A percentile compares a stretch with the other conserved stretches of the same genome.
phyloP scores from a whole-genome alignment of 1,284 basidiomycete genomes.

The Cryptococcus amylolentus region DNA sequence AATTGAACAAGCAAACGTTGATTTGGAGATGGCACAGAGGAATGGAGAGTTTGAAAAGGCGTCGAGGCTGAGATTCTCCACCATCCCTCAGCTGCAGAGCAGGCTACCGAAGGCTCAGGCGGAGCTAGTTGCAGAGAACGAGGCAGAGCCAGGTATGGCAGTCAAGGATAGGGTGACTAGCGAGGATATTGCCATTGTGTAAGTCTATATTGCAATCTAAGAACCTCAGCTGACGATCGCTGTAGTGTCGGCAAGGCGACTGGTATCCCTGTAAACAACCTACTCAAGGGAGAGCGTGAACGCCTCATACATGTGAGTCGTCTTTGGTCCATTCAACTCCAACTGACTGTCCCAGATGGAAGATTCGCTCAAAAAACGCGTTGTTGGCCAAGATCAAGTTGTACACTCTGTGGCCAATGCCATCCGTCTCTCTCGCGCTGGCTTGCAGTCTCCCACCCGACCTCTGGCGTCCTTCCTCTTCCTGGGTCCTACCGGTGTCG shows the following conservation, averaged over 20 bases:
- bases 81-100: slow-evolving; percentile 74
- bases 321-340: neutral
- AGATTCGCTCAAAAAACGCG: slow-evolving; percentile 65
- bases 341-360: slow-evolving; percentile 67
- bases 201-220: neutral
- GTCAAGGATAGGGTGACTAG: slow-evolving; percentile 82
- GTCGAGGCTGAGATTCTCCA: slow-evolving; percentile 73
- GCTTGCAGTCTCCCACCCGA: slow-evolving; percentile 76
- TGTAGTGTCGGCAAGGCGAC: slow-evolving; percentile 71
- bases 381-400: slow-evolving; percentile 86
- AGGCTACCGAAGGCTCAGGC: slow-evolving; percentile 61
- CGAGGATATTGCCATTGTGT: slow-evolving; percentile 80
- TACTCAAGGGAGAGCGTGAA: slow-evolving; percentile 84
- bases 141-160: slow-evolving; percentile 57
- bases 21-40: slow-evolving; percentile 82
- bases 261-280: slow-evolving; percentile 83
- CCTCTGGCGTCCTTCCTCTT: slow-evolving; percentile 91
- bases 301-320: slow-evolving; percentile 75
- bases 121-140: slow-evolving; percentile 58
- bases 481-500: slow-evolving; percentile 70
- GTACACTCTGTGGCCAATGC: slow-evolving; percentile 77
- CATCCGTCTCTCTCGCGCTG: slow-evolving; percentile 84
- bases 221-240: neutral
- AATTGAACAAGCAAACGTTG: slow-evolving; percentile 78
- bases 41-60: slow-evolving; percentile 78